A percentile compares a stretch with the other conserved stretches of the same genome.
phyloP scores from a whole-genome alignment of 2,329 filamentous ascomycete species.

The Epichloe baconii region DNA sequence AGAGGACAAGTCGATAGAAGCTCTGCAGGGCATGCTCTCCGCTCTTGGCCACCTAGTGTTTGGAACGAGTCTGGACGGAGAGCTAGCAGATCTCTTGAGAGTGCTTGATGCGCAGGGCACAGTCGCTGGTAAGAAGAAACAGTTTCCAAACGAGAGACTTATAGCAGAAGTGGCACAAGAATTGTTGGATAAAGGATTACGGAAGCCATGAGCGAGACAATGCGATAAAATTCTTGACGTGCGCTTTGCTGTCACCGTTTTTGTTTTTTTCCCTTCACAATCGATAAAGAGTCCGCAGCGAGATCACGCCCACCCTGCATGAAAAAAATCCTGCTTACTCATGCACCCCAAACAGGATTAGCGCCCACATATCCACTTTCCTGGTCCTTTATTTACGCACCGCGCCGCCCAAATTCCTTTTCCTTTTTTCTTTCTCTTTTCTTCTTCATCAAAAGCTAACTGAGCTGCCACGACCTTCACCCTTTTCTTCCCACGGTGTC shows the following conservation, averaged over 20 bases:
- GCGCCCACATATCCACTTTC: conserved; percentile 5
- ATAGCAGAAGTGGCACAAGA: conserved; percentile 40
- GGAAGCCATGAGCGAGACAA: conserved; percentile 14
- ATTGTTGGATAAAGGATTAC: conserved; percentile 37
- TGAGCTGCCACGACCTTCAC: conserved; percentile 53
- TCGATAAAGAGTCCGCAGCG: background rate
- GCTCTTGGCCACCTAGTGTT: conserved; percentile 68
- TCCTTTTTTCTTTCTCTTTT: conserved; percentile 24
- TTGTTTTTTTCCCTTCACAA: background rate
- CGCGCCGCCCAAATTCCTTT: conserved; percentile 17
- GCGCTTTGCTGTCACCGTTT: too few relatives aligned
- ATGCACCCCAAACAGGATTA: conserved; percentile 9
- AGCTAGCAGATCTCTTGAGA: conserved; percentile 65
- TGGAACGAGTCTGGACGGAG: conserved; percentile 53
- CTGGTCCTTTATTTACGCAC: conserved; percentile 13
- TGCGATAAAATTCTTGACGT: too few relatives aligned
- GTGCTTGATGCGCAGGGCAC: conserved; percentile 62
- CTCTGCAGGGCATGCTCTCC: conserved; percentile 62
- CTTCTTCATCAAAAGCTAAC: conserved; percentile 48
- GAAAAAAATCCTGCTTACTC: background rate
- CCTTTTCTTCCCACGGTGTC: conserved; percentile 40
- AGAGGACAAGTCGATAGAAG: conserved; percentile 52
- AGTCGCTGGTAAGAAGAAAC: conserved; percentile 42
- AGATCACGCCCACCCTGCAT: background rate
- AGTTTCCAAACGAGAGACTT: conserved; percentile 44